phyloP scores from a whole-genome alignment of 495 filamentous ascomycete species.

The Xylaria longipes region DNA sequence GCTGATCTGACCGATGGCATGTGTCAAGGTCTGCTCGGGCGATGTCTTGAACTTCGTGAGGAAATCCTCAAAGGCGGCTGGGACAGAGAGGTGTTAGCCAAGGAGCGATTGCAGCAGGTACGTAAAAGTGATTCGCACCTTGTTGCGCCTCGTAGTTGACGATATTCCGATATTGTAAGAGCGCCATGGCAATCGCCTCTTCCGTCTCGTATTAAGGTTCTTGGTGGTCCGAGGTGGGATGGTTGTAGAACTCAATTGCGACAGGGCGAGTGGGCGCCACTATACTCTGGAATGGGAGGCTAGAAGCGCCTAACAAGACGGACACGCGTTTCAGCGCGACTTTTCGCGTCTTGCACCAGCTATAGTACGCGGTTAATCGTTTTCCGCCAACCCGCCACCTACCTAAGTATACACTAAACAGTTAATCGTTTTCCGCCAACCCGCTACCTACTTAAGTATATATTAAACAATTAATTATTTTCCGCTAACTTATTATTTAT shows the following conservation, averaged over 20 bases:
- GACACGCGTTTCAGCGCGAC: constrained; percentile 34
- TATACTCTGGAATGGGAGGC: constrained; percentile 31
- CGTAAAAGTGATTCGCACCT: constrained; percentile 53
- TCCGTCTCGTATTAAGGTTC: constrained; percentile 13
- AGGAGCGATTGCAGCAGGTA: constrained; percentile 11
- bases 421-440: too few species aligned
- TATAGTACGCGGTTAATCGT: too few species aligned
- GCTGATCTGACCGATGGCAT: constrained; percentile 81
- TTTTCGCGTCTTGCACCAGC: constrained; percentile 40
- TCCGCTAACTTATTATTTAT: too few species aligned
- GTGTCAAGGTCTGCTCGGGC: constrained; percentile 72
- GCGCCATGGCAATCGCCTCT: constrained; percentile 65
- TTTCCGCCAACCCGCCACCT: too few species aligned
- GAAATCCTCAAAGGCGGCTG: constrained; percentile 87
- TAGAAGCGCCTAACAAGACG: constrained; percentile 30
- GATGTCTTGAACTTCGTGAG: constrained; percentile 86
- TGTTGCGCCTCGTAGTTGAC: constrained; percentile 89
- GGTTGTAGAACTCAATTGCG: constrained; percentile 29
- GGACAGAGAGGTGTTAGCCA: constrained; percentile 29
- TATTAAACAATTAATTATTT: too few species aligned
- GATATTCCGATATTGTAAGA: constrained; percentile 72
- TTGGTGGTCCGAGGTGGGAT: constrained; percentile 23
- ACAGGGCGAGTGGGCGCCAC: constrained; percentile 29
- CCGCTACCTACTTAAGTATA: too few species aligned
- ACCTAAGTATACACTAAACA: too few species aligned